Percentiles rank a stretch among this genome's conserved stretches.
Conservation (phyloP, 352 stramenopile species). For the Phytophthora brassicae region DNA sequence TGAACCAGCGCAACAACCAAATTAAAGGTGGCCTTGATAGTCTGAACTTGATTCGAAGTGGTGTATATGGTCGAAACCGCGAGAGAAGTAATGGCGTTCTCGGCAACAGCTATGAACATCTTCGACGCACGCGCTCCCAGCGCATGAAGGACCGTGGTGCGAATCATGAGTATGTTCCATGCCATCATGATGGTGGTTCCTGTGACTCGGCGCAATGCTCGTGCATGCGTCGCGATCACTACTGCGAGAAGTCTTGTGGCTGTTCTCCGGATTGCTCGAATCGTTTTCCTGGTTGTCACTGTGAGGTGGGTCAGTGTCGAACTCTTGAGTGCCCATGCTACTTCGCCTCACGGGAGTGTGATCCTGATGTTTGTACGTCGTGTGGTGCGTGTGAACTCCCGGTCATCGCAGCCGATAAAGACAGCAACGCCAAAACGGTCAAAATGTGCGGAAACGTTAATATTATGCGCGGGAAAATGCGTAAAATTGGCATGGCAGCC, state of each 20-base stretch:
- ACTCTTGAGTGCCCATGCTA: constrained; percentile 69
- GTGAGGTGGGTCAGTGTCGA: constrained; percentile 54
- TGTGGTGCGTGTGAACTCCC: constrained; percentile 71
- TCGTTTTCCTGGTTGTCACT: constrained; percentile 74
- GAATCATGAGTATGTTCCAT: constrained; percentile 76
- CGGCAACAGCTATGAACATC: constrained; percentile 69
- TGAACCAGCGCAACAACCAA: constrained; percentile 12
- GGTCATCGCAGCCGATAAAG: constrained; percentile 42
- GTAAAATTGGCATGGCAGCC: constrained; percentile 49
- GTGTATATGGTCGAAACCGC: constrained; percentile 17
- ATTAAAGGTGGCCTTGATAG: constrained; percentile 13
- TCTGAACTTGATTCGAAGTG: constrained; percentile 18
- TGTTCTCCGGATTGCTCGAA: constrained; percentile 74
- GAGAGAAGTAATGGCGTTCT: constrained; percentile 38
- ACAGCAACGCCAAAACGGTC: constrained; percentile 30
- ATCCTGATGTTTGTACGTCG: constrained; percentile 66
- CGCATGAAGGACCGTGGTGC: constrained; percentile 81
- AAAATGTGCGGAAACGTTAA: constrained; percentile 76
- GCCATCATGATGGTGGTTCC: constrained; percentile 49
- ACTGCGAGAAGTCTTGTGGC: constrained; percentile 69
- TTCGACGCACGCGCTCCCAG: constrained; percentile 68
- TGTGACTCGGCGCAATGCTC: constrained; percentile 71
- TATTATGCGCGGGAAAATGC: constrained; percentile 58
- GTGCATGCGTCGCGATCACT: constrained; percentile 84
- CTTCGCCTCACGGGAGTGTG: constrained; percentile 67